Percentiles rank a stretch among this genome's conserved stretches.
These are phyloP conservation scores for Limonomyces culmigenus DNA, from an alignment of 1,284 basidiomycete genomes.

Conservation along the genomic window DNA sequence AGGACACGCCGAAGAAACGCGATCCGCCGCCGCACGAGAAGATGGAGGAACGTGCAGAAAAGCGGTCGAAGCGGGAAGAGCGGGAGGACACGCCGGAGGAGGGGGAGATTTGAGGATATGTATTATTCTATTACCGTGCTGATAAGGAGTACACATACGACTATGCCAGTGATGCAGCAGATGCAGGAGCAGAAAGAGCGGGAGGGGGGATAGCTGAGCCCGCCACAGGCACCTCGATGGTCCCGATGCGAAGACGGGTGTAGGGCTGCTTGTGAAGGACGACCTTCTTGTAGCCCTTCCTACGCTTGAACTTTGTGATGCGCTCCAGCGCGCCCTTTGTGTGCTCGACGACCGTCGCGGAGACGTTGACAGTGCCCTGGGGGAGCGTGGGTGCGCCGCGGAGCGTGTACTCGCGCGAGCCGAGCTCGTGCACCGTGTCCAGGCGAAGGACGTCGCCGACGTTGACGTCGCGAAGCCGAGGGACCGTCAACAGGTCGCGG, in stretches of 20 bases:
- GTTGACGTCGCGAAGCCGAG: constrained; percentile 64
- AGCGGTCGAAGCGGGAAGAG: constrained; percentile 20
- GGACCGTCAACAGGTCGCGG: constrained; percentile 83
- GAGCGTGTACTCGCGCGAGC: constrained; percentile 87
- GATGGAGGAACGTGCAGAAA: constrained; percentile 31
- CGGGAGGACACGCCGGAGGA: constrained; percentile 62
- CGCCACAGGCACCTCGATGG: constrained; percentile 32
- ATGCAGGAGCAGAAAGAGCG: too few relatives aligned
- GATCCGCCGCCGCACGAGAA: constrained; percentile 30
- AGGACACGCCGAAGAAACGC: constrained; percentile 24
- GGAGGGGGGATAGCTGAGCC: constrained; percentile 2
- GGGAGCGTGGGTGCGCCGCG: constrained; percentile 56
- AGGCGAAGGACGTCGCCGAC: constrained; percentile 78
- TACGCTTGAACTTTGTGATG: constrained; percentile 90
- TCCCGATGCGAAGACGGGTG: constrained; percentile 77
- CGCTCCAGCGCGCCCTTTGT: constrained; percentile 87
- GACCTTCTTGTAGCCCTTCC: constrained; percentile 85
- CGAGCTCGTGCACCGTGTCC: constrained; percentile 84
- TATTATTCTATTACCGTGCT: too few relatives aligned
- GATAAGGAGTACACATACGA: too few relatives aligned
- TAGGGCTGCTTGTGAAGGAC: constrained; percentile 86
- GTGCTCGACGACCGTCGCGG: constrained; percentile 89
- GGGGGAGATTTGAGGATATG: constrained; percentile 67
- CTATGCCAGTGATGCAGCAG: too few relatives aligned
- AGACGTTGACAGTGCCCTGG: constrained; percentile 46